Base-by-base conservation (phyloP, 208 protist species). In the Trypanosoma avium region DNA sequence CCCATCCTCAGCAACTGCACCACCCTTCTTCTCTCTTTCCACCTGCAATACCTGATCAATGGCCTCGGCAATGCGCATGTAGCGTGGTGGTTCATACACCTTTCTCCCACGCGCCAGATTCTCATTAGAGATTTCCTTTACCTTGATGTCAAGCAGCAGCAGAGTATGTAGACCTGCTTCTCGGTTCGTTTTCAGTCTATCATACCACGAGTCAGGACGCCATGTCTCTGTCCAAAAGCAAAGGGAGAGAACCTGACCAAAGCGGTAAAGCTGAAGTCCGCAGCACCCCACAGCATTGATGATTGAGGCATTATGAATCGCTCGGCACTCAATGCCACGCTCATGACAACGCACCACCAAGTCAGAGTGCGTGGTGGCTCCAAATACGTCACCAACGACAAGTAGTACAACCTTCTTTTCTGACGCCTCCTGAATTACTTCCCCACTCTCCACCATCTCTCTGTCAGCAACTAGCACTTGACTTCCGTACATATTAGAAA, bases 231-330 rank as follows among this genome's bases (percentile, higher is more conserved):
- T 99, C 79, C 95, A 99, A 83, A 99, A 99, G 50, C 85, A 91
- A 24, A 99, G 85, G 17, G 95, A 98, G 4, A 99, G 84, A 0
- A 98, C 98, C 60, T 99, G 93, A 4, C 99, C 99, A 74, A 99
- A 99, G 17, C 90, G 79, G 79, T 99, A 99, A 1, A 99, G 90
- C 75, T 99, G 97, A n/a, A 99, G 77, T 12, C 99, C 99, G 75
- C 97, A 99, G 67, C 87, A 93, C 26, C 94, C 98, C 29, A 99
- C 88, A 19, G 98, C 99, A 76, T 99, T 99, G 84, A 99, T 99
- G 72, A 99, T 99, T 0, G 97, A 99, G 4, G 98, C 98, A 76
- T 99, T 99, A 78, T 99, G 98, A n/a, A 99, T 88, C 3, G 97
- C 94, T 12, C 92, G 50, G 27, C 87, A 83, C 15, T 59, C 35